Conservation (phyloP, 1,284 basidiomycete genomes). For the Sanghuangporus baumii region DNA sequence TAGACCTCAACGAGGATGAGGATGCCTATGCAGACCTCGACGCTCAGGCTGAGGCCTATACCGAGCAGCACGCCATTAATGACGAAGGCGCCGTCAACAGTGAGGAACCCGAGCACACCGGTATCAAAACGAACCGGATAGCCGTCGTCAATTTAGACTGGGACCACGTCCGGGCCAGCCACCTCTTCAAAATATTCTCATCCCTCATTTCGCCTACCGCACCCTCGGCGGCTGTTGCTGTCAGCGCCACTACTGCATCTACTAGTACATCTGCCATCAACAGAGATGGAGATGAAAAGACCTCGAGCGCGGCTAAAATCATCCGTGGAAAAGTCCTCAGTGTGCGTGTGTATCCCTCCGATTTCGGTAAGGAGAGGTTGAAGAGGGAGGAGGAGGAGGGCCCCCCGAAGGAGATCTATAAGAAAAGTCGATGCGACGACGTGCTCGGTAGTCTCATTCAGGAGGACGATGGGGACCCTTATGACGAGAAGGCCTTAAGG, state of each 20-base stretch:
- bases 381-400: conserved; percentile 86
- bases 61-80: conserved; percentile 38
- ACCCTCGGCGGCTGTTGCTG: conserved; percentile 38
- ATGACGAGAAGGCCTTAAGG: conserved; percentile 85
- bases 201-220: conserved; percentile 74
- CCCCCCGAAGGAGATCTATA: conserved; percentile 85
- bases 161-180: conserved; percentile 90
- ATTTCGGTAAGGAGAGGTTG: conserved; percentile 91
- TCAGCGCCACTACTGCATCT: conserved; percentile 22
- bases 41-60: conserved; percentile 63
- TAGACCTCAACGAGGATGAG: conserved; percentile 79
- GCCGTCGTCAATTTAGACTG: conserved; percentile 98
- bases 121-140: conserved; percentile 62
- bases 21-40: conserved; percentile 64
- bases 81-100: conserved; percentile 22
- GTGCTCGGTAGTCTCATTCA: conserved; percentile 67
- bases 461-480: conserved; percentile 62
- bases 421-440: conserved; percentile 39
- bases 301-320: conserved; percentile 25
- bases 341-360: conserved; percentile 86
- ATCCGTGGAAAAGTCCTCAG: conserved; percentile 61
- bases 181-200: conserved; percentile 91
- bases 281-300: conserved; percentile 21
- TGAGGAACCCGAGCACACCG: conserved; percentile 24
- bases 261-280: neutral